A percentile compares a stretch with the other conserved stretches of the same genome.
phyloP scores from a whole-genome alignment of 2,329 filamentous ascomycete species.

The Fusarium falciforme region DNA sequence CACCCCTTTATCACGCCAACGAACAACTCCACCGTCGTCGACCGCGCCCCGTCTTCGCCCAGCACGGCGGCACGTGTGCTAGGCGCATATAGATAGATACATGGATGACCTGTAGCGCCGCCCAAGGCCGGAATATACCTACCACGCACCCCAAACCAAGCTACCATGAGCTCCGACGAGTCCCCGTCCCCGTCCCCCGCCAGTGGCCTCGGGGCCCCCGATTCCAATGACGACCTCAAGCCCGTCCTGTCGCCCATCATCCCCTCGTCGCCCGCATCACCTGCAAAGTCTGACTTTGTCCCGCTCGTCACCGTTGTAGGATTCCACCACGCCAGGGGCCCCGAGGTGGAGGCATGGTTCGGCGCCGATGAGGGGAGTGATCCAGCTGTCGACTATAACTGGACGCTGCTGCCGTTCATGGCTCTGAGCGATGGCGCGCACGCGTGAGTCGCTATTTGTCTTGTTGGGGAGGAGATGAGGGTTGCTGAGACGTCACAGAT shows the following conservation, averaged over 20 bases:
- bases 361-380: constrained; percentile 79
- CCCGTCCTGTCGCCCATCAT: constrained; percentile 48
- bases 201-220: constrained; percentile 36
- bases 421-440: constrained; percentile 95
- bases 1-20: constrained; percentile 22
- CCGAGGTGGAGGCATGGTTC: constrained; percentile 94
- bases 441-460: constrained; percentile 68
- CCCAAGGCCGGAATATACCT: constrained; percentile 24
- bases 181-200: constrained; percentile 26
- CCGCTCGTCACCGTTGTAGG: constrained; percentile 84
- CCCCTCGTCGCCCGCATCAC: constrained; percentile 46
- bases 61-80: constrained; percentile 4
- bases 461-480: neutral
- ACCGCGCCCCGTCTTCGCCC: neutral
- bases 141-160: neutral
- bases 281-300: constrained; percentile 58
- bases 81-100: constrained; percentile 30
- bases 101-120: constrained; percentile 37
- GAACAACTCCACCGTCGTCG: neutral
- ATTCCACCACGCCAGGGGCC: constrained; percentile 87
- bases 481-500: constrained; percentile 64
- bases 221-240: constrained; percentile 41
- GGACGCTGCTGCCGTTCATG: constrained; percentile 95
- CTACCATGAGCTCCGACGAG: constrained; percentile 47
- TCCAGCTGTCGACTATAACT: constrained; percentile 86